Evolutionary conservation across 2,329 filamentous ascomycete species (phyloP), one percentile per base, ranked within the genome.

Genomic region (Talaromyces sp.): DNA sequence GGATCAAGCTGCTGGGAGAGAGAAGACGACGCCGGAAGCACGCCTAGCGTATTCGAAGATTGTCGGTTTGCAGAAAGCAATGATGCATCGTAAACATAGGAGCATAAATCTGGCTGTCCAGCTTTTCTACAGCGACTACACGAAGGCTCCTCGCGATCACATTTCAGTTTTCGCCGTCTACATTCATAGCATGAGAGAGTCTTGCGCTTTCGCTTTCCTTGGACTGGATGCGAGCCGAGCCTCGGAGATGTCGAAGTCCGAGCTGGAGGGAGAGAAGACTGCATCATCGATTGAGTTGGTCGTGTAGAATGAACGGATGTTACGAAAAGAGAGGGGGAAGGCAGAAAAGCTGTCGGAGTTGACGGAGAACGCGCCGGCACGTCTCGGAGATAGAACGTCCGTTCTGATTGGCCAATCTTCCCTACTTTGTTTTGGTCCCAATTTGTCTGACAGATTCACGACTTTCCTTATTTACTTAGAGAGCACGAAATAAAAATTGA

Each of bases 81-180:
- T 9, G 62, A 22, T 43, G 19, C 50, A 50, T 41, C 43, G 61
- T 62, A 57, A 33, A 62, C 59, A 50, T 65, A 65, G 10, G 64
- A 65, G 27, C 64, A 65, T 10, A 54, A 50, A 14, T 68, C 57
- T 11, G 62, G 60, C 11, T 65, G 60, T 59, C 65, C 57, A 63
- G 47, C 50, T n/a, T 66, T 65, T 4, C 60, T 63, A 63, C 69
- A 71, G 24, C 69, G 66, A 37, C 61, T 57, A 37, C 69, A 71
- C 1, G 67, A 39, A 14, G 69, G 69, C 6, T 66, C 56, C 19
- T 37, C 63, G 19, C 68, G 70, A 54, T 71, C 70, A 57, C 70
- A 65, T 54, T 58, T 61, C 24, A 65, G 43, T 59, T 65, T 65
- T 27, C 64, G 64, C 8, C 64, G 59, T 33, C 64, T 60, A 50